These are phyloP conservation scores for Crithidia acanthocephali DNA, from an alignment of 208 protist species.

Conservation along the genomic window DNA sequence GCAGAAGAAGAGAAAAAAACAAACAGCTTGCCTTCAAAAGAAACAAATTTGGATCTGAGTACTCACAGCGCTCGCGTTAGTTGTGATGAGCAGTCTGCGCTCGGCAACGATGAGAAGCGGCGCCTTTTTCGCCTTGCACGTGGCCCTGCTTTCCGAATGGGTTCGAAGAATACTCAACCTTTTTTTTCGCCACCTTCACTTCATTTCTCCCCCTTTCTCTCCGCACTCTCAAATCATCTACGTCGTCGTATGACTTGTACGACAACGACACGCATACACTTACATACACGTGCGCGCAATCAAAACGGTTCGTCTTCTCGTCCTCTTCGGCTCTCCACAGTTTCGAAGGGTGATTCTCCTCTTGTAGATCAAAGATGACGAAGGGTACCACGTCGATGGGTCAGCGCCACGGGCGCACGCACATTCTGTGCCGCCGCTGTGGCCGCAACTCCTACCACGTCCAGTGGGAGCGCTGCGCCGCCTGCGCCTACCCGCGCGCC, in stretches of 20 bases:
- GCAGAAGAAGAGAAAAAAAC: background rate
- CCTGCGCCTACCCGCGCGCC: constrained; percentile 98
- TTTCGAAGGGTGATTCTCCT: constrained; percentile 24
- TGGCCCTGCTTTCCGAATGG: background rate
- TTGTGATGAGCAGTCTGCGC: no score
- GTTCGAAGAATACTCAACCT: background rate
- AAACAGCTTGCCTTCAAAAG: background rate
- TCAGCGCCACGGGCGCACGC: constrained; percentile 93
- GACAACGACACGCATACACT: background rate
- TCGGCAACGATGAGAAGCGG: no score
- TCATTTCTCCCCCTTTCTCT: background rate
- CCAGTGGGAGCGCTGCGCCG: constrained; percentile 98
- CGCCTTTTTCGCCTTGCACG: background rate
- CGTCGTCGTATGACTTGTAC: background rate
- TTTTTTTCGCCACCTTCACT: constrained; percentile 1
- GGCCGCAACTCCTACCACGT: constrained; percentile 97
- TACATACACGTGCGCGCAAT: background rate
- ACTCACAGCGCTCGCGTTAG: no score
- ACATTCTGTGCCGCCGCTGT: constrained; percentile 98
- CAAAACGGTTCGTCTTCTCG: background rate
- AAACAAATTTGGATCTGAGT: no score
- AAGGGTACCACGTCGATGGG: constrained; percentile 93
- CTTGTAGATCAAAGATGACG: constrained; percentile 51
- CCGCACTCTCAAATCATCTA: no score
- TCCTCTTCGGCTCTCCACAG: constrained; percentile 4